Percentiles rank a stretch among this genome's conserved stretches.
Conservation (phyloP, 768 basidiomycete species). For the Suillus clintonianus region DNA sequence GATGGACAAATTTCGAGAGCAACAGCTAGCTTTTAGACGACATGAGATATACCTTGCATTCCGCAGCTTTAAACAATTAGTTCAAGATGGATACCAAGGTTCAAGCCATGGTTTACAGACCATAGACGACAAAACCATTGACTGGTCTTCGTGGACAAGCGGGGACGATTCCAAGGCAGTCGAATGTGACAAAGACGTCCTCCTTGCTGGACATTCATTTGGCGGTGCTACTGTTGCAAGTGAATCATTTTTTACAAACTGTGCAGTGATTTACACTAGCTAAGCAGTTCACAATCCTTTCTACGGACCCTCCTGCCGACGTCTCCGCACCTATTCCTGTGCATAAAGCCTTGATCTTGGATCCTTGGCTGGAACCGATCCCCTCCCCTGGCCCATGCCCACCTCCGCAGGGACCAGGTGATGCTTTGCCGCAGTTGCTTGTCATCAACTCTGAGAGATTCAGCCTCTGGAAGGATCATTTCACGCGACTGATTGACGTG, state of each 20-base stretch:
- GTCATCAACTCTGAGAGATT: conserved; percentile 80
- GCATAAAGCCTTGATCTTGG: conserved; percentile 61
- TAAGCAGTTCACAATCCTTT: conserved; percentile 48
- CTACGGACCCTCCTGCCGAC: conserved; percentile 43
- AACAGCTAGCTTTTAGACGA: conserved; percentile 72
- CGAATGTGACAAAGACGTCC: conserved; percentile 35
- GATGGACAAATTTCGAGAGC: conserved; percentile 54
- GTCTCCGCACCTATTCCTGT: conserved; percentile 51
- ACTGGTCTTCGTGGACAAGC: conserved; percentile 45
- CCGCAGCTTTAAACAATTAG: conserved; percentile 56
- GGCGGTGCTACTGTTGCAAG: conserved; percentile 56
- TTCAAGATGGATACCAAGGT: conserved; percentile 34
- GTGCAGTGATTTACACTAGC: conserved; percentile 31
- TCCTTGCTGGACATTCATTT: conserved; percentile 56
- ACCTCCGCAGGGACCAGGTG: conserved; percentile 10
- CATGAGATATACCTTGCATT: conserved; percentile 70
- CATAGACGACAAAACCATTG: conserved; percentile 37
- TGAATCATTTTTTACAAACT: conserved; percentile 4
- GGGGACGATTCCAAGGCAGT: conserved; percentile 24
- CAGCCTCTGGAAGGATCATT: conserved; percentile 80
- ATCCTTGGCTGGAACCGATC: conserved; percentile 86
- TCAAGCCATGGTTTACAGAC: conserved; percentile 34
- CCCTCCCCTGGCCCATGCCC: conserved; percentile 53
- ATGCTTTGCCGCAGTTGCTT: conserved; percentile 43
- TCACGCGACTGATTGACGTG: conserved; percentile 54